phyloP scores from a whole-genome alignment of 192 early-diverging fungal genomes.

The Coemansia sp. region DNA sequence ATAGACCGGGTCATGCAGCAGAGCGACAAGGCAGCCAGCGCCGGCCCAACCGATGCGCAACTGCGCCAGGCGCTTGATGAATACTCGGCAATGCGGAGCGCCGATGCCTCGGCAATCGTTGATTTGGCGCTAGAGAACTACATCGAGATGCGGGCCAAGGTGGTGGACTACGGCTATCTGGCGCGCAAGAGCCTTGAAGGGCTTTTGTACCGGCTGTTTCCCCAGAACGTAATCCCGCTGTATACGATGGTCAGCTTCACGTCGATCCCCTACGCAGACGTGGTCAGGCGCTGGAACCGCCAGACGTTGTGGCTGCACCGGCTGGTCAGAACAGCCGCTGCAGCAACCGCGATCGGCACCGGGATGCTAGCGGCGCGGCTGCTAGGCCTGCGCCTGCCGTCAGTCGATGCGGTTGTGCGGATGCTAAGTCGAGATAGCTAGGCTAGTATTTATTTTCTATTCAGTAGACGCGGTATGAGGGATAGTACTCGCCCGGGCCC shows the following conservation, averaged over 20 bases:
- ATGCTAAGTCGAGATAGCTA: not conserved
- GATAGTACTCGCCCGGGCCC: constrained; percentile 48
- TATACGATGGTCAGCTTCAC: constrained; percentile 97
- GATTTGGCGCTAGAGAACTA: constrained; percentile 94
- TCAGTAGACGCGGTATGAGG: constrained; percentile 45
- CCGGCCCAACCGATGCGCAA: constrained; percentile 20
- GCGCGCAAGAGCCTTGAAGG: constrained; percentile 76
- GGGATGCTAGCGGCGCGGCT: constrained; percentile 7
- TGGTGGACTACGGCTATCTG: constrained; percentile 67
- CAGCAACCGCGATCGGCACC: constrained; percentile 1
- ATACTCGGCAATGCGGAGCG: constrained; percentile 63
- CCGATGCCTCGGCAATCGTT: constrained; percentile 81
- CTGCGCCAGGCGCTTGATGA: constrained; percentile 61
- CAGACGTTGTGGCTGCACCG: constrained; percentile 36
- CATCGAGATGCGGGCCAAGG: constrained; percentile 85
- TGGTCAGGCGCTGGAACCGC: constrained; percentile 33
- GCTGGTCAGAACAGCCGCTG: constrained; percentile 3
- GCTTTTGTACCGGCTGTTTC: constrained; percentile 66
- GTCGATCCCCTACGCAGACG: constrained; percentile 77
- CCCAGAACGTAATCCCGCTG: constrained; percentile 70
- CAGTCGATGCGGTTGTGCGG: constrained; percentile 3
- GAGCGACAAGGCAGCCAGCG: constrained; percentile 29
- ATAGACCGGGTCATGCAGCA: constrained; percentile 54
- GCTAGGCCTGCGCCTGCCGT: constrained; percentile 10
- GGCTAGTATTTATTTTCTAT: not conserved